Conservation (phyloP, 768 basidiomycete genomes). For the Filobasidium wieringae region DNA sequence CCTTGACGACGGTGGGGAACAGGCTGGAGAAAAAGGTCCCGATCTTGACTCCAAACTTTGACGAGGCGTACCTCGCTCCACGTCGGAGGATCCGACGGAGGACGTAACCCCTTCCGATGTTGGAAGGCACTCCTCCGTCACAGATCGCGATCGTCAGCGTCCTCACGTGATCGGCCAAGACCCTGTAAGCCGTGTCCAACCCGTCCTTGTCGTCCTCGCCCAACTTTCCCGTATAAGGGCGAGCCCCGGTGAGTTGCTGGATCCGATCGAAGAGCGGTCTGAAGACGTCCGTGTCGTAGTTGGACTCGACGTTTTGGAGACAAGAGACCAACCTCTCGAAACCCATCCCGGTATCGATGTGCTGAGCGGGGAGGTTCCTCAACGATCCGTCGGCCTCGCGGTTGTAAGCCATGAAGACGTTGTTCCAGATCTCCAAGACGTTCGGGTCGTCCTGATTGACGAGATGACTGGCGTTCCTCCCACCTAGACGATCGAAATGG, state of each 20-base stretch:
- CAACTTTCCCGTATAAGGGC: constrained; percentile 78
- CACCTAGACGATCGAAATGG: constrained; percentile 94
- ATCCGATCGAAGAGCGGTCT: constrained; percentile 75
- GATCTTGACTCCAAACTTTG: constrained; percentile 83
- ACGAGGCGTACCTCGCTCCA: constrained; percentile 89
- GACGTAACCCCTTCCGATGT: constrained; percentile 95
- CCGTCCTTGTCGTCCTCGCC: constrained; percentile 91
- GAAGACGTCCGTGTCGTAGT: constrained; percentile 98
- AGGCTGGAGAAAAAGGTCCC: constrained; percentile 91
- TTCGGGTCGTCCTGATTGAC: constrained; percentile 96
- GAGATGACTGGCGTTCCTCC: constrained; percentile 80
- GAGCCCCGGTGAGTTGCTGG: constrained; percentile 74
- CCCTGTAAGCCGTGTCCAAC: constrained; percentile 93
- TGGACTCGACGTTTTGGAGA: constrained; percentile 79
- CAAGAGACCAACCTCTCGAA: constrained; percentile 95
- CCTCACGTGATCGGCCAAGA: constrained; percentile 81
- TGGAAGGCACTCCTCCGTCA: constrained; percentile 92
- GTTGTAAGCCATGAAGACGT: constrained; percentile 98
- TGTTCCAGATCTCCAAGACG: constrained; percentile 93
- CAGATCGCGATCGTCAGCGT: constrained; percentile 91
- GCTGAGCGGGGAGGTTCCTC: constrained; percentile 70
- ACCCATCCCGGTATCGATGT: constrained; percentile 98
- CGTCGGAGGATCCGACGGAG: constrained; percentile 80
- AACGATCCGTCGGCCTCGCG: constrained; percentile 80
- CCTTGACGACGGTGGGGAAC: constrained; percentile 75